These are phyloP conservation scores for Aristolochia fimbriata DNA, from an alignment of 164 flowering plant genomes.

Conservation along the genomic window DNA sequence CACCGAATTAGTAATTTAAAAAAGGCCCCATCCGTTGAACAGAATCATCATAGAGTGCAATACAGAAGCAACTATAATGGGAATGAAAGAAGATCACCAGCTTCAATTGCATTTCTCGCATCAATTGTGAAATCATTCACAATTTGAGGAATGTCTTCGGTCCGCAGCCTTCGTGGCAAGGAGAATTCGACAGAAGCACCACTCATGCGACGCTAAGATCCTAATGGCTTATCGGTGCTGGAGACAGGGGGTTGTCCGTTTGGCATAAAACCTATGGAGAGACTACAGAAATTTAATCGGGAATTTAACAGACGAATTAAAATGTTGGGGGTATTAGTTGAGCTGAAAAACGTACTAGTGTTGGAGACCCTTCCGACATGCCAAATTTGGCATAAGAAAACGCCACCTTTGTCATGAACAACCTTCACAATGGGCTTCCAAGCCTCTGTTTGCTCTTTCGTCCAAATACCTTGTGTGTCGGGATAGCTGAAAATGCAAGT, in stretches of 20 bases:
- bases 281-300: too few relatives aligned
- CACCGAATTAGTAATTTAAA: too few relatives aligned
- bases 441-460: slow-evolving; percentile 24
- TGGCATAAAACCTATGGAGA: slow-evolving; percentile 20
- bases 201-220: slow-evolving; percentile 13
- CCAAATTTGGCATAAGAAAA: slow-evolving; percentile 26
- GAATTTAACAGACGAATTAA: too few relatives aligned
- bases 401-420: slow-evolving; percentile 26
- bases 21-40: too few relatives aligned
- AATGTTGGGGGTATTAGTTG: neutral
- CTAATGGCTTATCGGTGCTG: slow-evolving; percentile 15
- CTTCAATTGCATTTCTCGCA: slow-evolving; percentile 29
- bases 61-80: neutral
- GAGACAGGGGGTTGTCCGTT: slow-evolving; percentile 44
- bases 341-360: slow-evolving; percentile 8
- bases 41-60: too few relatives aligned
- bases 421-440: slow-evolving; percentile 29
- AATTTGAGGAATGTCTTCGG: slow-evolving; percentile 29
- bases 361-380: slow-evolving; percentile 24
- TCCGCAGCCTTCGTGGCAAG: slow-evolving; percentile 20
- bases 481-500: slow-evolving; percentile 11
- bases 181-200: slow-evolving; percentile 20
- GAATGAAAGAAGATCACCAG: slow-evolving; percentile 14
- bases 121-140: slow-evolving; percentile 26
- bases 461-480: slow-evolving; percentile 23